Base-by-base conservation (phyloP, 106 monocot genomes). In the Apostasia ramifera region DNA sequence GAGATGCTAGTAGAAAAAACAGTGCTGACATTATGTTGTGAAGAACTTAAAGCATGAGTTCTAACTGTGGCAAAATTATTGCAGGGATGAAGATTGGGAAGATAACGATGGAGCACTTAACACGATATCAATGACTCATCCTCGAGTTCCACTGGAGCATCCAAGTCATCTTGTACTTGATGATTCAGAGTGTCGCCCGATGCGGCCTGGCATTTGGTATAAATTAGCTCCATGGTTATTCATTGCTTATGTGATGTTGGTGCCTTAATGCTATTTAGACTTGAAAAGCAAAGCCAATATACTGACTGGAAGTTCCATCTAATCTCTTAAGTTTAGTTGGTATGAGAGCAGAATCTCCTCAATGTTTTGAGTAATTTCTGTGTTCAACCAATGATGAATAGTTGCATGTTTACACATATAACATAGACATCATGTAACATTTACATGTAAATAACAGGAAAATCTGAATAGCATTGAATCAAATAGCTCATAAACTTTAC, bases 71-170 rank as follows among this genome's bases (percentile, higher is more conserved):
- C 44, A 57, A 54, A 63, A 39, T 42, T 47, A 4, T 51, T 8
- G 72, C 68, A 90, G 89, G 13, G 89, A 90, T 76, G 85, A 86
- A 73, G 85, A 86, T 76, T 90, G 89, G 89, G 80, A 80, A 68
- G 85, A 90, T n/a, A 90, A 90, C 68, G 89, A 90, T 67, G 89
- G 89, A 73, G 89, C 89, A 11, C 61, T 90, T 3, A 90, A 90
- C 71, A 83, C 80, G 2, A 73, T 90, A 62, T 90, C 89, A 1
- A 90, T 90, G 89, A 90, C 89, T 1, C 89, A 90, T 56, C 89
- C 89, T 39, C 70, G 85, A 43, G 57, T 90, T 14, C 89, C 89
- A 2, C 11, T 80, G 2, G 89, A 90, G 48, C 89, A 90, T 42
- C 89, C 89, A 37, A 83, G 68, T 60, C 89, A 68, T 73, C 74